These are phyloP conservation scores for Fusarium buxicola DNA, from an alignment of 2,329 filamentous ascomycete genomes.

Conservation along the genomic window DNA sequence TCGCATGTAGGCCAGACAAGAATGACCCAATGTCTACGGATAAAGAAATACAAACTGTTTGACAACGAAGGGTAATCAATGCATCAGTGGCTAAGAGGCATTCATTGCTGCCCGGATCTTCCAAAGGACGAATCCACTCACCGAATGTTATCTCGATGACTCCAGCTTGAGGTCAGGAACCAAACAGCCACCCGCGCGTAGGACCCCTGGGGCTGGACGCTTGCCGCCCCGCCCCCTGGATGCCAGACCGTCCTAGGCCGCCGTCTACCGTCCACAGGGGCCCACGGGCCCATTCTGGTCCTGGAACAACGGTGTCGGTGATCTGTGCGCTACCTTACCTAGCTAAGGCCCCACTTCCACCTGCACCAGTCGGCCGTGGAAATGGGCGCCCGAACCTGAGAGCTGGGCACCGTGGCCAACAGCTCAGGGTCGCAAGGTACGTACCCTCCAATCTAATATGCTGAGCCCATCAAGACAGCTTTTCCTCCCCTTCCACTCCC, in stretches of 20 bases:
- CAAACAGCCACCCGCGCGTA: slow-evolving; percentile 31
- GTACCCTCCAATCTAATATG: slow-evolving; percentile 41
- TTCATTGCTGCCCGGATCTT: neutral
- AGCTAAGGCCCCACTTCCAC: slow-evolving; percentile 15
- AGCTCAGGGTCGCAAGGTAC: slow-evolving; percentile 36
- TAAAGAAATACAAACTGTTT: neutral
- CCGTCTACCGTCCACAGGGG: slow-evolving; percentile 38
- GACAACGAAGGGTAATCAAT: no score
- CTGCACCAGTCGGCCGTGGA: slow-evolving; percentile 19
- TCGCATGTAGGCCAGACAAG: slow-evolving; percentile 23
- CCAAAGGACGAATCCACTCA: neutral
- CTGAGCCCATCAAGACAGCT: slow-evolving; percentile 38
- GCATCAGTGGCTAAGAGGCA: neutral
- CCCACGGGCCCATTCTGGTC: slow-evolving; percentile 26
- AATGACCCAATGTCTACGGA: slow-evolving; percentile 6
- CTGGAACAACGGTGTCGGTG: slow-evolving; percentile 27
- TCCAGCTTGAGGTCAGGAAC: slow-evolving; percentile 24
- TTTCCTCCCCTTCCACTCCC: slow-evolving; percentile 24
- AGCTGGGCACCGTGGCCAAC: slow-evolving; percentile 9
- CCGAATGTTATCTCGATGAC: slow-evolving; percentile 7
- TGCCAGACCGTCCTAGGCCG: slow-evolving; percentile 24
- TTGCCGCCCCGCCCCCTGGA: slow-evolving; percentile 16
- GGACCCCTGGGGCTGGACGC: slow-evolving; percentile 35
- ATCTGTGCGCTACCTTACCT: slow-evolving; percentile 27
- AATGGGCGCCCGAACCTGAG: slow-evolving; percentile 27